Evolutionary conservation across 2,329 filamentous ascomycete genomes (phyloP), one percentile per base, ranked within the genome.

Genomic region (Colletotrichum cordylinicola): DNA sequence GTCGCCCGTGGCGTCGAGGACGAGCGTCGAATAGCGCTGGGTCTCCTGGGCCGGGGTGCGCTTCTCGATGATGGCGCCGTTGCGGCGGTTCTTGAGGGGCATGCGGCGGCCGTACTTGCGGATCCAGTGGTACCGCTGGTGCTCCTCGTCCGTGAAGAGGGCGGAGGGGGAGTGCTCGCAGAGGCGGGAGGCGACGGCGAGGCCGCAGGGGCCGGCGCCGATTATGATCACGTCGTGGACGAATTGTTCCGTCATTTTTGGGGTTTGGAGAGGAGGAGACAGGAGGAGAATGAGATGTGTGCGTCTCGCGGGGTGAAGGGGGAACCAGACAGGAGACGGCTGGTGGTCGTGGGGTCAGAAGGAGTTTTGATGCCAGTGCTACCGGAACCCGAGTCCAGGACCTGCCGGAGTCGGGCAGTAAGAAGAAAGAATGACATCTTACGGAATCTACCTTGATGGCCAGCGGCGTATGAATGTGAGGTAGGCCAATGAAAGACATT

Each of bases 111-210:
- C 89, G 80, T 95, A 90, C 72, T 92, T 93, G 73, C 89, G 89
- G 72, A 95, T 93, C 93, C 94, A 96, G 82, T 94, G 92, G 82
- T 94, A 96, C n/a, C 94, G 89, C 56, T 93, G 91, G 80, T 96
- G 94, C 80, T 96, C 95, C 78, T 95, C 94, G 81, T 96, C 94
- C 0, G 94, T 96, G 84, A 96, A 96, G 68, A 96, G 91, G 2
- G 94, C 94, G 0, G 93, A 94, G 0, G 94, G 94, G 0, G 93
- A 94, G 70, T 90, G 88, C 83, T 96, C 94, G 56, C 90, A 89
- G 2, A 96, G 88, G 6, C 94, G 90, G 2, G 94, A 92, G 10
- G 95, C 94, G 8, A 94, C 91, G 7, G 93, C 94, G 5, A 96
- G 91, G 6, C 94, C 94, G 78, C 92, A 94, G 6, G 94, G 94